These are phyloP conservation scores for Metarhizium sp. DNA, from an alignment of 2,329 filamentous ascomycete genomes.

Conservation along the genomic window DNA sequence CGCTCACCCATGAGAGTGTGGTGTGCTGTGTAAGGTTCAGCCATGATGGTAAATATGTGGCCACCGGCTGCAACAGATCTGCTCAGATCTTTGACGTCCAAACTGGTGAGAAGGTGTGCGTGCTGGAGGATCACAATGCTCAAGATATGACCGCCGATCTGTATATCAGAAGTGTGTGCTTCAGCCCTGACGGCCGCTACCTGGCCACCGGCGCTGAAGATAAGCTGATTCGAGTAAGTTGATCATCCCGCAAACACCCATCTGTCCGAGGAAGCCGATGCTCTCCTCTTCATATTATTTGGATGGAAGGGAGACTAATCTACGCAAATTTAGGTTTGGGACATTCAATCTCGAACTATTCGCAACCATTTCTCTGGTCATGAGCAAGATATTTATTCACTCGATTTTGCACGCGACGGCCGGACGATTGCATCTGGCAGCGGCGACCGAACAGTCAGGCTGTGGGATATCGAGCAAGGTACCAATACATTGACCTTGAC, in stretches of 20 bases:
- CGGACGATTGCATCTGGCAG: conserved; percentile 92
- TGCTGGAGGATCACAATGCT: conserved; percentile 80
- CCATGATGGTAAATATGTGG: conserved; percentile 87
- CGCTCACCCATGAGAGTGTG: conserved; percentile 86
- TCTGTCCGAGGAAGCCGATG: neutral
- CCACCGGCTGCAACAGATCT: conserved; percentile 95
- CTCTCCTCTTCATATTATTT: neutral
- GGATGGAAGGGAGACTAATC: neutral
- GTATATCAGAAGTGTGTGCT: conserved; percentile 96
- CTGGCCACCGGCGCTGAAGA: conserved; percentile 95
- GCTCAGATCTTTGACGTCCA: conserved; percentile 97
- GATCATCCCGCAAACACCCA: neutral
- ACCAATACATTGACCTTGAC: conserved; percentile 75
- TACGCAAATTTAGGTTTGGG: conserved; percentile 66
- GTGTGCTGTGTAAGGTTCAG: conserved; percentile 98
- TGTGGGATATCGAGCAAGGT: conserved; percentile 90
- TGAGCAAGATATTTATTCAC: conserved; percentile 95
- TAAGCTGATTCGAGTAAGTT: conserved; percentile 82
- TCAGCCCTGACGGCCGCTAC: conserved; percentile 91
- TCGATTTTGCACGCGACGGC: conserved; percentile 90
- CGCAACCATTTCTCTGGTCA: conserved; percentile 92
- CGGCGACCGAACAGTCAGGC: conserved; percentile 85
- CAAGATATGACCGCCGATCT: conserved; percentile 77
- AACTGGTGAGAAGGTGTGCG: conserved; percentile 77
- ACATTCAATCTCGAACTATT: conserved; percentile 75